Evolutionary conservation across 2,329 filamentous ascomycete genomes (phyloP).

Genomic region (Ilyonectria destructans): DNA sequence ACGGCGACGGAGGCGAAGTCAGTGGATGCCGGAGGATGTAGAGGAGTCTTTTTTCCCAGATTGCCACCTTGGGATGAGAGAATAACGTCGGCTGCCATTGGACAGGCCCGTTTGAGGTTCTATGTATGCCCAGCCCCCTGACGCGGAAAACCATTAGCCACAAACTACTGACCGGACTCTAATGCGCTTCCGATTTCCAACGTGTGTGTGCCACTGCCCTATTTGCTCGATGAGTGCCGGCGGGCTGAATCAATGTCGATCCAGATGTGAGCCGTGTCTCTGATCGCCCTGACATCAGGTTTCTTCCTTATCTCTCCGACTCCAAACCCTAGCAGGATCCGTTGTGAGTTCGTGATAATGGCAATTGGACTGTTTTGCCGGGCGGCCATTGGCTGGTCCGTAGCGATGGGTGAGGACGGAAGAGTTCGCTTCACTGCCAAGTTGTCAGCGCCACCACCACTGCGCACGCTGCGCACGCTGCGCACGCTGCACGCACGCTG

Average conservation of each 20-base stretch:
- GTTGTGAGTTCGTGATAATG: neutral
- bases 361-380: neutral
- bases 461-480: too few species aligned
- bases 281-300: neutral
- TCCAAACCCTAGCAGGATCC: neutral
- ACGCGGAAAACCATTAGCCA: neutral
- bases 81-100: conserved; percentile 10
- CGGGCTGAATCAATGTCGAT: neutral
- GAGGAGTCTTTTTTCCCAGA: neutral
- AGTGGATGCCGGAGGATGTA: neutral
- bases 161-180: neutral
- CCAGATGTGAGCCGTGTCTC: neutral
- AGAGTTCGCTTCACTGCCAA: neutral
- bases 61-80: neutral
- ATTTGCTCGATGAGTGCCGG: neutral
- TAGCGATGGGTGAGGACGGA: neutral
- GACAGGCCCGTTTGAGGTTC: conserved; percentile 17
- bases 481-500: neutral
- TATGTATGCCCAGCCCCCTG: conserved; percentile 4
- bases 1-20: neutral
- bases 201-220: neutral
- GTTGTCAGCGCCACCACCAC: neutral
- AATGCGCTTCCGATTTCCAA: conserved; percentile 3
- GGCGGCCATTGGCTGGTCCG: conserved; percentile 3
- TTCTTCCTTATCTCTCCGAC: conserved; percentile 6